Base-by-base conservation (phyloP, 805 yeast genomes). In the Jamesozyma gamospora region DNA sequence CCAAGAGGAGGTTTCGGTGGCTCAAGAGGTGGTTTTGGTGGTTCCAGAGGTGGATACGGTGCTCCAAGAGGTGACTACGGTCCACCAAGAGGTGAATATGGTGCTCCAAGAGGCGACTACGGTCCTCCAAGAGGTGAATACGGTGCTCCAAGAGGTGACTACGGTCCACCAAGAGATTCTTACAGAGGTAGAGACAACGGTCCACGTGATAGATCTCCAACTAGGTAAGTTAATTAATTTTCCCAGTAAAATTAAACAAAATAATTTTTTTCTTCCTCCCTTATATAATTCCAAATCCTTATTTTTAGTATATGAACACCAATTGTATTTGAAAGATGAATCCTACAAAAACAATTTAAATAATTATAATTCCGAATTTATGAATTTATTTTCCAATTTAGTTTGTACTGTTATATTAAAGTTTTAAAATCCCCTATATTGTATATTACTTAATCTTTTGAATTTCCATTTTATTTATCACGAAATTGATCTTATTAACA, bases 161-260 rank as follows among this genome's bases (percentile, higher is more conserved):
- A 53, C 39, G 58, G 58, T 40, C 53, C 58, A 29, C 57, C 65
- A 53, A 55, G 67, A 46, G 70, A 66, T 37, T 64, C 71, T 28
- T 64, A 64, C 65, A 68, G 75, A 55, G 67, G 77, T 42, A 67
- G 72, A 51, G 77, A 71, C 49, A 13, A 27, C 15, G 60, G 60
- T 45, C 55, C 63, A 41, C 72, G 82, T 60, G 82, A 77, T 61
- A 79, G 86, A 74, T 79, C 87, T 44, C 86, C 87, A 64, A 72
- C 81, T 48, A 77, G 85, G 67, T 79, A 76, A 62, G 75, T 21
- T 21, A 32, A 16, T 30, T 30, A 5, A 16, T 7, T n/a, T n/a
- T n/a, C n/a, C n/a, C n/a, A n/a, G n/a, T n/a, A n/a, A n/a, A n/a
- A 11, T 29, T 14, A 29, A 29, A 4, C n/a, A 5, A 14, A 28